Conservation (phyloP, 305 asterid genomes). For the Galium porrigens region DNA sequence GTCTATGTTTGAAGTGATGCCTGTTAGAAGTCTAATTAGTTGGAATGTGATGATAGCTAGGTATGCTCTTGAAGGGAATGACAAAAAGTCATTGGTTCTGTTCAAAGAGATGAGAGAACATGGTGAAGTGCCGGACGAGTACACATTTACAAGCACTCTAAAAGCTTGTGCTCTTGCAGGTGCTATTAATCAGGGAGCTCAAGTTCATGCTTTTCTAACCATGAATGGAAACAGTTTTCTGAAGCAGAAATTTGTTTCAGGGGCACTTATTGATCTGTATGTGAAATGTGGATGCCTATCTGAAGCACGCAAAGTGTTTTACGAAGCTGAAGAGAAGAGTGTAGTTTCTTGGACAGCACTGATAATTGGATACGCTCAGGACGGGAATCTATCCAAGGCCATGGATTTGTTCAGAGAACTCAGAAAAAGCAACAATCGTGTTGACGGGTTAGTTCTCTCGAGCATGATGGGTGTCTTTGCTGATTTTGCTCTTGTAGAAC, state of each 20-base stretch:
- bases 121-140: constrained; percentile 46
- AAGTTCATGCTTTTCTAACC: constrained; percentile 38
- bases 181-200: constrained; percentile 41
- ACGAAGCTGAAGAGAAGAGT: constrained; percentile 27
- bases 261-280: constrained; percentile 47
- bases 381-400: constrained; percentile 28
- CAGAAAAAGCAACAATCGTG: constrained; percentile 18
- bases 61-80: constrained; percentile 26
- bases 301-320: constrained; percentile 33
- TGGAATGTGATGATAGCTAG: constrained; percentile 56
- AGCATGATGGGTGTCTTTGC: constrained; percentile 41
- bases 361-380: constrained; percentile 37
- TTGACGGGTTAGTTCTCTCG: constrained; percentile 41
- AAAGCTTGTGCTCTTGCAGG: constrained; percentile 44
- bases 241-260: constrained; percentile 29
- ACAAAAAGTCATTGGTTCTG: constrained; percentile 27
- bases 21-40: constrained; percentile 27
- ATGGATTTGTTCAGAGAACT: constrained; percentile 43
- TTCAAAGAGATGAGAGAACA: constrained; percentile 31
- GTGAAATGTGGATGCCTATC: constrained; percentile 31
- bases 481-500: constrained; percentile 36
- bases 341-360: constrained; percentile 40
- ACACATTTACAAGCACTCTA: constrained; percentile 42
- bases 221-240: constrained; percentile 30
- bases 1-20: constrained; percentile 33